Evolutionary conservation across 73 alveolate species (phyloP).

Genomic region (Paramecium sexaurelia): DNA sequence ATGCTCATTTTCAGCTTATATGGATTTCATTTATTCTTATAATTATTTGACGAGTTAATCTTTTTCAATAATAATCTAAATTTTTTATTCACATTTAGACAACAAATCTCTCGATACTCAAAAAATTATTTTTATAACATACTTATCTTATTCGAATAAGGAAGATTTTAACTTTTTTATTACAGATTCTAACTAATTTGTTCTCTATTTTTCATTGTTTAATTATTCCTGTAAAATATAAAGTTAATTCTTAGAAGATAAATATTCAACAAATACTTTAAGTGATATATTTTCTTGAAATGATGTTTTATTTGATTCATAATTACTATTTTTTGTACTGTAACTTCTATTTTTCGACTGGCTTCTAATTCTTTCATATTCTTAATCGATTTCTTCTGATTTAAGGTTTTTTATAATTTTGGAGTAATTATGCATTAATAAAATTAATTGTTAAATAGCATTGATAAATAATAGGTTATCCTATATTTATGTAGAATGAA

Average conservation of each 20-base stretch:
- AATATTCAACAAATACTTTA: neutral
- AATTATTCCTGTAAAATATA: neutral
- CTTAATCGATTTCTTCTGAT: constrained; percentile 1
- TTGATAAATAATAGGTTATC: neutral
- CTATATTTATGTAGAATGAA: neutral
- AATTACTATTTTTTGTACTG: neutral
- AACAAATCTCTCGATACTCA: constrained; percentile 42
- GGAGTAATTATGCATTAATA: neutral
- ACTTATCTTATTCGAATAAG: neutral
- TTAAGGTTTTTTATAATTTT: constrained; percentile 4
- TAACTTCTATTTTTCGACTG: constrained; percentile 8
- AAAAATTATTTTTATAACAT: neutral
- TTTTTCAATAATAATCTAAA: neutral
- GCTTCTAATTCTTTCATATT: constrained; percentile 16
- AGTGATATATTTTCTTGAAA: constrained; percentile 1
- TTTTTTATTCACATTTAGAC: constrained; percentile 20
- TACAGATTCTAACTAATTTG: neutral
- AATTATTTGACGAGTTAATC: neutral
- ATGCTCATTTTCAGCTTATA: neutral
- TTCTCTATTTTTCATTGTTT: neutral
- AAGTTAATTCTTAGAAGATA: neutral
- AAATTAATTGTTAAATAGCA: neutral
- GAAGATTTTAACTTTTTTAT: constrained; percentile 8
- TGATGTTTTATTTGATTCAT: neutral
- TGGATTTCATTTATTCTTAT: neutral